These are phyloP conservation scores for Leccinum disarticulatum DNA, from an alignment of 768 basidiomycete species.

Conservation along the genomic window DNA sequence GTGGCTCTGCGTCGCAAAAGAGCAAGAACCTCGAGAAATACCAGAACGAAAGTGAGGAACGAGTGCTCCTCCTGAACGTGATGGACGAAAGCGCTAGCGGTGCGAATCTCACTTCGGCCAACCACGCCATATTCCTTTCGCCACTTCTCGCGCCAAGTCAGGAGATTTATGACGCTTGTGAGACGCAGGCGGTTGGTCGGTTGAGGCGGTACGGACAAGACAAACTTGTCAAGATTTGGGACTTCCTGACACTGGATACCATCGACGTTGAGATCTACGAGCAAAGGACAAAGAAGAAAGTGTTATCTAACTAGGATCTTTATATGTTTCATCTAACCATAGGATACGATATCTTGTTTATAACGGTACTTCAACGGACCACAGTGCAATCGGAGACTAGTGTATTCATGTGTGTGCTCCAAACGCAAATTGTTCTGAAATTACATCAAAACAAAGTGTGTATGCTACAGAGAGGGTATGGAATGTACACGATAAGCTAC, in stretches of 20 bases:
- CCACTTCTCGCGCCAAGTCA: constrained; percentile 81
- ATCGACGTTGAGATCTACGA: constrained; percentile 86
- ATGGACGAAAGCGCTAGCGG: constrained; percentile 96
- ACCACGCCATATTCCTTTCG: constrained; percentile 93
- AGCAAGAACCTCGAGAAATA: constrained; percentile 84
- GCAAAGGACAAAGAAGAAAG: constrained; percentile 39
- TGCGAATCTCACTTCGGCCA: constrained; percentile 89
- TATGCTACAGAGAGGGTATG: constrained; percentile 28
- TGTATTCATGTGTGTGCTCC: background rate
- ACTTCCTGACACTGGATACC: constrained; percentile 82
- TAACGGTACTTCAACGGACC: background rate
- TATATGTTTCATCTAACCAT: constrained; percentile 5
- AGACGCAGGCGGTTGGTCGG: constrained; percentile 83
- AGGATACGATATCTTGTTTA: constrained; percentile 13
- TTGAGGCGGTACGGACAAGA: constrained; percentile 81
- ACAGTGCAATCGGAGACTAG: background rate
- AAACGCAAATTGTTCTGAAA: background rate
- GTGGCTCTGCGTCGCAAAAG: constrained; percentile 71
- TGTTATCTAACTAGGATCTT: constrained; percentile 22
- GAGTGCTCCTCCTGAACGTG: constrained; percentile 84
- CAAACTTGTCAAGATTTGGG: constrained; percentile 78
- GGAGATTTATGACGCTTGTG: constrained; percentile 82
- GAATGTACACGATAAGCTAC: constrained; percentile 31
- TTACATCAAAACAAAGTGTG: constrained; percentile 13
- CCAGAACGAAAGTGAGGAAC: constrained; percentile 76